Base-by-base conservation (phyloP, 2,329 filamentous ascomycete species). In the Teratosphaeria zuluensis region DNA sequence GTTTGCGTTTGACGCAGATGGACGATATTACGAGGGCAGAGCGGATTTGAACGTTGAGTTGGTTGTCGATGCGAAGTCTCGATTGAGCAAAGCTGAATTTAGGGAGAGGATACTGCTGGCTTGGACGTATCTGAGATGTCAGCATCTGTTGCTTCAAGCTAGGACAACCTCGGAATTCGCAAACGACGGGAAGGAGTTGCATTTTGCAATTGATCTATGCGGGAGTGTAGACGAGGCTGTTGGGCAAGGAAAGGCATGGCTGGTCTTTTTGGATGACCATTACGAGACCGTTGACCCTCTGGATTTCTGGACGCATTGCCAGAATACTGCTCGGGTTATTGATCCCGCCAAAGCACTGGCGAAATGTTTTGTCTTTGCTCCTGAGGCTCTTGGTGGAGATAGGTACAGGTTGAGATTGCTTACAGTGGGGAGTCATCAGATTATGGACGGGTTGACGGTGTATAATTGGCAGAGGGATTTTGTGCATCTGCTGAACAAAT, bases 401-500 rank as follows among this genome's bases (percentile, higher is more conserved):
- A 72, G 65, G 0, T 65, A 54, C 16, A 63, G 64, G 3, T 59
- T 78, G 0, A 66, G 68, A 3, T 67, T 78, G 33, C 62, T 77
- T 5, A 63, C 75, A 9, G 63, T 78, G 14, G 70, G 74, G n/a
- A 75, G 70, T 1, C 77, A 79, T 58, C 69, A 77, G 54, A 77
- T 77, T 42, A 72, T 73, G n/a, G 77, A 79, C 54, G 77, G 76
- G 0, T 59, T 79, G 35, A 70, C 70, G 0, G 70, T 72, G 19
- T 73, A 73, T 57, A 72, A 70, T 21, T 78, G 76, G 76, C 72
- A 76, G 59, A 66, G 68, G 12, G 72, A 77, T 56, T 75, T 78
- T 38, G 60, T 74, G 35, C 61, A 68, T 32, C 63, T 73, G n/a
- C 61, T 76, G 19, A 76, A 76, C 60, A 63, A 60, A 16, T 56